Evolutionary conservation across 2,329 filamentous ascomycete genomes (phyloP).

Genomic region (Trichoderma atrobrunneum): DNA sequence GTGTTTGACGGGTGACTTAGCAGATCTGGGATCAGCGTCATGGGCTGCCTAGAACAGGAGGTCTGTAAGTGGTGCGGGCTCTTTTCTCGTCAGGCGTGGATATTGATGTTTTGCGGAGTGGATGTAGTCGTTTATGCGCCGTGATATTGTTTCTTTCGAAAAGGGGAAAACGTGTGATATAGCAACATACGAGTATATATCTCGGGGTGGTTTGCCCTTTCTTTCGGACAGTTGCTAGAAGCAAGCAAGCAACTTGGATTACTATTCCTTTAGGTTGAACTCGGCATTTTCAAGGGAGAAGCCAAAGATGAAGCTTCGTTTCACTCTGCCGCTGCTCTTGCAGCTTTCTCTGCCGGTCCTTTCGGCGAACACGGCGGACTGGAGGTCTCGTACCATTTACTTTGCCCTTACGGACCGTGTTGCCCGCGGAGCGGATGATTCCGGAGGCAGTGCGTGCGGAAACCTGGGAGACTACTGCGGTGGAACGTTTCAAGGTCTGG

Average conservation of each 20-base stretch:
- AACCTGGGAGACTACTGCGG: constrained; percentile 54
- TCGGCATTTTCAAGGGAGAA: not conserved
- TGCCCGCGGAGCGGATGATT: constrained; percentile 44
- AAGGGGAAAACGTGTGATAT: not conserved
- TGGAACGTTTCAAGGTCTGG: constrained; percentile 58
- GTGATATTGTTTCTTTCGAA: not conserved
- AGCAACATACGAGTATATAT: not conserved
- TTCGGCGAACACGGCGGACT: constrained; percentile 39
- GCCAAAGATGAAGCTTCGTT: constrained; percentile 9
- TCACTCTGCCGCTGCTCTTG: constrained; percentile 15
- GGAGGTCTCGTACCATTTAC: constrained; percentile 57
- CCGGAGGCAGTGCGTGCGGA: constrained; percentile 42
- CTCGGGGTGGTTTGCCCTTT: not conserved
- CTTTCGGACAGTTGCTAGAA: not conserved
- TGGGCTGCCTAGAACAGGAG: constrained; percentile 47
- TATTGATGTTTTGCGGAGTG: not conserved
- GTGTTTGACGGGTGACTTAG: constrained; percentile 1
- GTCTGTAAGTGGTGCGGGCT: constrained; percentile 20
- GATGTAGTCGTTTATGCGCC: not conserved
- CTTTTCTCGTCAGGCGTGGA: constrained; percentile 22
- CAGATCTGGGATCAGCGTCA: constrained; percentile 37
- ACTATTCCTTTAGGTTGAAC: not conserved
- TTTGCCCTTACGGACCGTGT: constrained; percentile 58
- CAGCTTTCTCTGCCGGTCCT: constrained; percentile 20
- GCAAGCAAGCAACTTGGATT: not conserved